These are phyloP conservation scores for Ajuga reptans DNA, from an alignment of 305 asterid genomes.

Conservation along the genomic window DNA sequence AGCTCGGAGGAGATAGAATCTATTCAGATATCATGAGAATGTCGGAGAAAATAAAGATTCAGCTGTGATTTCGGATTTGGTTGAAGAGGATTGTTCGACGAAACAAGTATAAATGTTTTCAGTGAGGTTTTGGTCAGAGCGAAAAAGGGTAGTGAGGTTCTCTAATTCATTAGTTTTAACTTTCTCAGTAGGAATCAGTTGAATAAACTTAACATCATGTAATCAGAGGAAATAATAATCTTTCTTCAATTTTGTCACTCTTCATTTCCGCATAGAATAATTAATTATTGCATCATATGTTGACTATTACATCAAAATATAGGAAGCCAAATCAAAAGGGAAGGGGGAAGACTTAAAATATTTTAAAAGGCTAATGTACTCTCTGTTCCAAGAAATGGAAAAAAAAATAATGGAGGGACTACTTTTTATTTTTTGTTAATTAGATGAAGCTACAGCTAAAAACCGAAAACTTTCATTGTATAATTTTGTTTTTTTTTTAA, in stretches of 20 bases:
- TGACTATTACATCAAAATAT: background rate
- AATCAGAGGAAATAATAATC: background rate
- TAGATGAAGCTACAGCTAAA: too few species aligned
- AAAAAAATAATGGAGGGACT: too few species aligned
- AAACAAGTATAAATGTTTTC: constrained; percentile 3
- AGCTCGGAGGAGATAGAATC: constrained; percentile 59
- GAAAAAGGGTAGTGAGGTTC: background rate
- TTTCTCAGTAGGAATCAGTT: constrained; percentile 23
- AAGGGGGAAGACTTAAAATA: too few species aligned
- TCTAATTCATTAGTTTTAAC: constrained; percentile 20
- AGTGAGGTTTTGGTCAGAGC: background rate
- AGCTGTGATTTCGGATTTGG: constrained; percentile 27
- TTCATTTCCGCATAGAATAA: background rate
- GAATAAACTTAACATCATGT: constrained; percentile 24
- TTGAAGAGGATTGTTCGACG: background rate
- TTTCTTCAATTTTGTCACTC: background rate
- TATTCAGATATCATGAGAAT: constrained; percentile 65
- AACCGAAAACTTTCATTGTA: too few species aligned
- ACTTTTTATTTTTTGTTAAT: too few species aligned
- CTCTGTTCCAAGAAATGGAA: too few species aligned
- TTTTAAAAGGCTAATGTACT: too few species aligned
- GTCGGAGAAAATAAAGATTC: constrained; percentile 50
- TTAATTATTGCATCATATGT: too few species aligned
- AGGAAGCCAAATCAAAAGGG: too few species aligned
- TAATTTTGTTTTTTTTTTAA: too few species aligned